Evolutionary conservation across 352 stramenopile species (phyloP), one percentile per base, ranked within the genome.

Genomic region (Phytophthora hybrid): DNA sequence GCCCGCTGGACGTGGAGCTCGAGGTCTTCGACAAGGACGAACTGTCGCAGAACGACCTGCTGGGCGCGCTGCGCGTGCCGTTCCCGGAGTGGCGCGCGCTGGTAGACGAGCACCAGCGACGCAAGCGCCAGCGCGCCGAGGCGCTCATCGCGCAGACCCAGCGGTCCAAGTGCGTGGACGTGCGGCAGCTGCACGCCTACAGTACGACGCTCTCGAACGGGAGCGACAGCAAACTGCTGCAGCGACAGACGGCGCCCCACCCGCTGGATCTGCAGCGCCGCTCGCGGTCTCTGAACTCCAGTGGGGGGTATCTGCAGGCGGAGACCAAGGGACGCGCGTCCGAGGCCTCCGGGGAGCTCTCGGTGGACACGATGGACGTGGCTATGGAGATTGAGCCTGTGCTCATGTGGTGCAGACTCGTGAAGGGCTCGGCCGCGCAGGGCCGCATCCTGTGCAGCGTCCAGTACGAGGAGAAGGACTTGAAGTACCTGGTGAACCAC

Each of bases 21-120:
- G 88, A 96, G 58, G 79, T 96, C 3, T 82, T 78, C 54, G 87
- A 93, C 73, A 84, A 81, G 67, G 89, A 96, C 64, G 89, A 94
- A 26, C 70, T 94, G 19, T 83, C 80, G 13, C 64, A 78, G 31
- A 94, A 85, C 63, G 89, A 94, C 51, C 68, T 93, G 52, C 65
- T 96, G 4, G 88, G 88, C 23, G 69, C 85, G 19, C 69, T 94
- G 63, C 88, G 88, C 26, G 83, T 93, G 37, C 83, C 86, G 14
- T 94, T 94, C 46, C 88, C 88, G 1, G 81, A 89, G 58, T 93
- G 86, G 85, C 82, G 82, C 16, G 60, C 71, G 57, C 73, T 88
- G 19, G 79, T 92, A 14, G 69, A 79, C 13, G 73, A 88, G 55
- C 82, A 86, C 55, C 66, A 82, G 46, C 51, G 69, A n/a, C 71